Evolutionary conservation across 345 rosid genomes (phyloP), one percentile per base, ranked within the genome.

Genomic region (Eutrema heterophyllum): DNA sequence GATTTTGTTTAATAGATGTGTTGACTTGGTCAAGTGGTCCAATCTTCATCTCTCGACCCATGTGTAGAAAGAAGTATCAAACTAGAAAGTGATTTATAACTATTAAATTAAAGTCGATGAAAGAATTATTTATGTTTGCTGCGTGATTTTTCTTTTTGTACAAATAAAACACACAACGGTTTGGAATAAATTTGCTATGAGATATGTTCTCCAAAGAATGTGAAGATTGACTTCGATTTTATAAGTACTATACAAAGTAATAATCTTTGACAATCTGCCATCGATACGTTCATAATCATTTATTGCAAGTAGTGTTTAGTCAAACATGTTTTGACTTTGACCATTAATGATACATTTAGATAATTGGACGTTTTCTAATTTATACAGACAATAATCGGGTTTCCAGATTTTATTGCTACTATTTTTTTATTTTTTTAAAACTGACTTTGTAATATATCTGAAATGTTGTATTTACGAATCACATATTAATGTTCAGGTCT

Each of bases 261-360:
- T n/a, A n/a, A n/a, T n/a, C n/a, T n/a, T n/a, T n/a, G n/a, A n/a
- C n/a, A n/a, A n/a, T n/a, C n/a, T n/a, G n/a, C n/a, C n/a, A n/a
- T n/a, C n/a, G n/a, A n/a, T n/a, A n/a, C 50, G 29, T 54, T 68
- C 32, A 29, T 13, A 53, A 12, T 35, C 24, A 5, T 46, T 10
- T 26, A 46, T 36, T 33, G 18, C 21, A 12, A 13, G 7, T 50
- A 33, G 15, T 5, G 16, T 32, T 15, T 36, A 60, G 50, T 60
- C 75, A 38, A 38, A 59, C 9, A 21, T 38, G 59, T 26, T 46
- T 66, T 51, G 70, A 66, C 57, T 49, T 66, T 50, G 59, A 66
- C 56, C 44, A 14, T 11, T 35, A 48, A 32, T 33, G 13, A 46
- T 30, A 4, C 30, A 32, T 12, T 3, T 2, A 9, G 55, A 62